Conservation (phyloP, 768 basidiomycete genomes). For the Russula lepida region DNA sequence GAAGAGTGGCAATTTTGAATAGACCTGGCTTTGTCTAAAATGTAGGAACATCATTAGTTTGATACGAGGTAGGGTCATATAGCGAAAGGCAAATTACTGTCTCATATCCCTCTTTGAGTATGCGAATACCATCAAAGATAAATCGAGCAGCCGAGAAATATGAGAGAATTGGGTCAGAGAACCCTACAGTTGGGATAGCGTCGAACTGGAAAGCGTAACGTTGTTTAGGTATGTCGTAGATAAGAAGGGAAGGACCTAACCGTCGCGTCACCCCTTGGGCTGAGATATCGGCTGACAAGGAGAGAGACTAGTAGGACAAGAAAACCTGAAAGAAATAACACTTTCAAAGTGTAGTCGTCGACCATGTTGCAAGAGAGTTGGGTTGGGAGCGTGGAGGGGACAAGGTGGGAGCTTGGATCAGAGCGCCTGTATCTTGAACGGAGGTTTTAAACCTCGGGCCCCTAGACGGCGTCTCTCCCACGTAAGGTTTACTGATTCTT, state of each 20-base stretch:
- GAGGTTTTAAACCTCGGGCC: too few species aligned
- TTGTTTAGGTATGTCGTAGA: not conserved
- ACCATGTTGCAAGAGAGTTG: not conserved
- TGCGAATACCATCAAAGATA: not conserved
- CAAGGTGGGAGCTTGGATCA: too few species aligned
- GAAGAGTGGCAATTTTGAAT: not conserved
- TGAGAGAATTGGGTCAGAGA: conserved; percentile 24
- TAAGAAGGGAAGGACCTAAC: not conserved
- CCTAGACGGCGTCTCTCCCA: too few species aligned
- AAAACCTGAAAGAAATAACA: not conserved
- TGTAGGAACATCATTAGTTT: not conserved
- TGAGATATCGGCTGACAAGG: not conserved
- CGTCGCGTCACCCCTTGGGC: not conserved
- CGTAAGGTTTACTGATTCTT: too few species aligned
- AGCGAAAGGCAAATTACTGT: not conserved
- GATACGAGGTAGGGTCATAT: not conserved
- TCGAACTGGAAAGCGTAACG: not conserved
- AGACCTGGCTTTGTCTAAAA: not conserved
- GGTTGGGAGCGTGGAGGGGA: not conserved
- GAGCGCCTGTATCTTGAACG: too few species aligned
- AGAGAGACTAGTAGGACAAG: not conserved
- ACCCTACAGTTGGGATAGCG: not conserved
- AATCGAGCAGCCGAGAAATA: conserved; percentile 13
- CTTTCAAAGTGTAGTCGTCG: not conserved
- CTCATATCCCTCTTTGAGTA: not conserved